Conservation (phyloP, 768 basidiomycete genomes). For the Austroboletus festivus region DNA sequence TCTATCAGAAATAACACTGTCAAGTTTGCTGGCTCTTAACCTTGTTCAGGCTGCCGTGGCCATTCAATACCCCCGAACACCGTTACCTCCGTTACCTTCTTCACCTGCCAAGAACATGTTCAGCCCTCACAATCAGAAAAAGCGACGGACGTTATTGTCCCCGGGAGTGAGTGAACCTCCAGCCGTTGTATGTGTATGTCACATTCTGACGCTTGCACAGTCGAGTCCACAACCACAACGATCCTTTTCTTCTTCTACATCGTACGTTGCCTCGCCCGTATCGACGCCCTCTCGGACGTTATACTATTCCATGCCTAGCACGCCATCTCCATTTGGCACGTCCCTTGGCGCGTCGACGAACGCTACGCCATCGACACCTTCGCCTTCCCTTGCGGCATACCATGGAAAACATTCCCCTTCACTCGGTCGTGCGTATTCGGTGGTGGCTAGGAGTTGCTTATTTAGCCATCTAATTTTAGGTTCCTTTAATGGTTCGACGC, state of each 20-base stretch:
- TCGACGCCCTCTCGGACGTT: conserved; percentile 34
- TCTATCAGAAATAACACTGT: conserved; percentile 28
- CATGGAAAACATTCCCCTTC: conserved; percentile 35
- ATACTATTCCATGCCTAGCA: conserved; percentile 35
- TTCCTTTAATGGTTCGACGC: conserved; percentile 27
- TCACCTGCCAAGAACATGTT: conserved; percentile 20
- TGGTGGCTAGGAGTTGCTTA: too few species aligned
- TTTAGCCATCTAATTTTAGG: too few species aligned
- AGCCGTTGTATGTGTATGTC: neutral
- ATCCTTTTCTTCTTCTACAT: conserved; percentile 24
- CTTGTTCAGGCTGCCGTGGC: conserved; percentile 35
- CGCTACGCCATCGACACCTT: conserved; percentile 33
- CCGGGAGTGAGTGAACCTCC: conserved; percentile 15
- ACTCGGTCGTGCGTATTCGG: conserved; percentile 33
- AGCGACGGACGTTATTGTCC: conserved; percentile 24
- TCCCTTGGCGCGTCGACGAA: conserved; percentile 32
- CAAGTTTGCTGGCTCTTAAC: conserved; percentile 33
- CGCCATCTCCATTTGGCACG: conserved; percentile 36
- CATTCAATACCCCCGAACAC: conserved; percentile 34
- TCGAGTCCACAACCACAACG: conserved; percentile 29
- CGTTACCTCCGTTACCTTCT: conserved; percentile 26
- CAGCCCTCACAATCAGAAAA: conserved; percentile 28
- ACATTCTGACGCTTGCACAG: conserved; percentile 1
- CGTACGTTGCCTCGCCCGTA: conserved; percentile 28
- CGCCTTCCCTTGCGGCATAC: conserved; percentile 39